These are phyloP conservation scores for Talaromyces verruculosus DNA, from an alignment of 2,329 filamentous ascomycete genomes.

Conservation along the genomic window DNA sequence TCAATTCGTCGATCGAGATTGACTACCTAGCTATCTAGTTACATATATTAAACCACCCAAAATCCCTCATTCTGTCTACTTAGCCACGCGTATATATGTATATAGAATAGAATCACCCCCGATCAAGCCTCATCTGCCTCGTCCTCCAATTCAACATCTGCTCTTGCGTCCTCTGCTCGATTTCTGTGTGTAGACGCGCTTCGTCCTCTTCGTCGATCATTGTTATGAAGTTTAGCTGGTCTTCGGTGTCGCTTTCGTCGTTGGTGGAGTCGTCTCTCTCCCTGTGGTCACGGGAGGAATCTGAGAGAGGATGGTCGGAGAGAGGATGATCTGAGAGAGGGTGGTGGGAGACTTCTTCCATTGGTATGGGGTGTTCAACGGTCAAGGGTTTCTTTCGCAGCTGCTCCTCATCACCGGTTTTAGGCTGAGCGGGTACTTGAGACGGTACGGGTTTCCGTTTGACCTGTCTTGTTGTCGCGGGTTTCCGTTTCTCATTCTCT, in stretches of 20 bases:
- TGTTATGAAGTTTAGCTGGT: constrained; percentile 16
- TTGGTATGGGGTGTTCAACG: not conserved
- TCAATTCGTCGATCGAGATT: not conserved
- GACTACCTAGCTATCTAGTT: no score
- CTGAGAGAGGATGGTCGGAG: not conserved
- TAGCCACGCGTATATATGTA: no score
- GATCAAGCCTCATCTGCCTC: constrained; percentile 19
- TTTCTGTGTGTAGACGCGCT: constrained; percentile 30
- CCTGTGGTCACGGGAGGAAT: not conserved
- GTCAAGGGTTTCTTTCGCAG: not conserved
- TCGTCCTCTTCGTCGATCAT: constrained; percentile 28
- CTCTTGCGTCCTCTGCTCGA: constrained; percentile 34
- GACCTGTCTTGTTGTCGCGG: constrained; percentile 23
- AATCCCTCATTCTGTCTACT: no score
- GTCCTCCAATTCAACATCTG: constrained; percentile 27
- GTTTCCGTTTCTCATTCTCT: constrained; percentile 33
- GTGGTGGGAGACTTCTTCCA: not conserved
- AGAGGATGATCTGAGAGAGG: not conserved
- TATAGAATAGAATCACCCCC: no score
- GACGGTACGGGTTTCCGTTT: not conserved
- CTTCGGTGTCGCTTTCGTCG: constrained; percentile 9
- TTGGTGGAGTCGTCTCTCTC: not conserved
- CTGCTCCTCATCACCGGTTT: not conserved
- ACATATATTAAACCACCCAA: not conserved
- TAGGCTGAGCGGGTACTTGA: not conserved